Conservation (phyloP, 768 basidiomycete species). For the Pisolithus marmoratus region DNA sequence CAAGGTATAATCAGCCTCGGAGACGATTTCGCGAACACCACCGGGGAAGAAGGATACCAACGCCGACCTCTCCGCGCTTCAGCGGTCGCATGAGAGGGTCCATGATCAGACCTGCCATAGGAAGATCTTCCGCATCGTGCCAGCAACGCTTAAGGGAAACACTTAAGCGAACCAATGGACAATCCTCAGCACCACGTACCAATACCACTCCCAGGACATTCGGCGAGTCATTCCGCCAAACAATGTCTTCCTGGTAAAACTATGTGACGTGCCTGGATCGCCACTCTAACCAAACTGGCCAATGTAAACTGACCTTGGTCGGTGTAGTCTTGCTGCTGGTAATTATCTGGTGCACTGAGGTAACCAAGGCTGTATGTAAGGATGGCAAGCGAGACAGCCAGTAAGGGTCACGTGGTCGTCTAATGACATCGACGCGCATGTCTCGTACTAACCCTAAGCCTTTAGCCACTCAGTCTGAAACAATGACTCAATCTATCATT, state of each 20-base stretch:
- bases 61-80: constrained; percentile 74
- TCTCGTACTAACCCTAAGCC: not conserved
- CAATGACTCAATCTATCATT: constrained; percentile 6
- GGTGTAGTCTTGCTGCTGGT: constrained; percentile 16
- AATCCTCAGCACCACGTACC: constrained; percentile 33
- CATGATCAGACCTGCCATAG: constrained; percentile 34
- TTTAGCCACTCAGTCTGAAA: not conserved
- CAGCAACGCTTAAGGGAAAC: constrained; percentile 64
- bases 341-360: constrained; percentile 22
- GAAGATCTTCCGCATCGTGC: constrained; percentile 79
- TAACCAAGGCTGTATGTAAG: not conserved
- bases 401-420: not conserved
- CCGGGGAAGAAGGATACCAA: constrained; percentile 61
- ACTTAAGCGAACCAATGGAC: constrained; percentile 7
- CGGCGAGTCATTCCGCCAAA: constrained; percentile 40
- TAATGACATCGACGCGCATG: not conserved
- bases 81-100: constrained; percentile 78
- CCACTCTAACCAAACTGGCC: not conserved
- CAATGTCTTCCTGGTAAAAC: constrained; percentile 69
- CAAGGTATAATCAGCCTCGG: constrained; percentile 61
- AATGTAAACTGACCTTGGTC: constrained; percentile 26
- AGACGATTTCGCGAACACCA: constrained; percentile 60
- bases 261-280: constrained; percentile 16
- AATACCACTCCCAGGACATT: constrained; percentile 56
- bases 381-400: not conserved